phyloP scores from a whole-genome alignment of 441 rosid species.

The Oxalis stricta region DNA sequence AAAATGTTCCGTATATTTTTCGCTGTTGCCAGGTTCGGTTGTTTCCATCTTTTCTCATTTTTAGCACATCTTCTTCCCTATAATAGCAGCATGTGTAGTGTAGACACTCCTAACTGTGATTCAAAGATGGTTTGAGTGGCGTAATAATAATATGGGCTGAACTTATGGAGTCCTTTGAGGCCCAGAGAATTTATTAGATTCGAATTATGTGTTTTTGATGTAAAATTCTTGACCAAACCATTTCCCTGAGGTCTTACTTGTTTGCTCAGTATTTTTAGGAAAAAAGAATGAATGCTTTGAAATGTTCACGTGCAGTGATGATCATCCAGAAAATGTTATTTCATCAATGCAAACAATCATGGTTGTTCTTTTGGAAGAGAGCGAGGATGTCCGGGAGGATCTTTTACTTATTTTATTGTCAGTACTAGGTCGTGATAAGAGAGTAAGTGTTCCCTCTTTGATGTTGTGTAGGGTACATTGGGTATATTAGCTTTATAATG shows the following conservation, averaged over 20 bases:
- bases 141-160: too few relatives aligned
- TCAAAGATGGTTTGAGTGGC: background rate
- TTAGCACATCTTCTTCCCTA: conserved; percentile 8
- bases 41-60: conserved; percentile 7
- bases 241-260: background rate
- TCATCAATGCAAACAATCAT: conserved; percentile 92
- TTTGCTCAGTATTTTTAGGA: background rate
- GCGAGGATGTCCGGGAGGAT: conserved; percentile 85
- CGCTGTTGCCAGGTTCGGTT: conserved; percentile 81
- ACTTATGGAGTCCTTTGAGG: too few relatives aligned
- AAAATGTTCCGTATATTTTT: conserved; percentile 78
- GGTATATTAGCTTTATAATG: conserved; percentile 2
- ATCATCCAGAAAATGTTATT: conserved; percentile 81
- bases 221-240: background rate
- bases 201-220: too few relatives aligned
- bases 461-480: conserved; percentile 6
- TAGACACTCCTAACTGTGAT: too few relatives aligned
- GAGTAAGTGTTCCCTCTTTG: conserved; percentile 36
- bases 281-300: conserved; percentile 4
- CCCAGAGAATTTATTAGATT: too few relatives aligned
- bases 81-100: too few relatives aligned
- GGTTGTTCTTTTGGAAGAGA: conserved; percentile 82
- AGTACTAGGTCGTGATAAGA: conserved; percentile 63
- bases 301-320: conserved; percentile 57
- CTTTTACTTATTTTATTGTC: conserved; percentile 64